Evolutionary conservation across 2,329 filamentous ascomycete genomes (phyloP).

Genomic region (Metarhizium album): DNA sequence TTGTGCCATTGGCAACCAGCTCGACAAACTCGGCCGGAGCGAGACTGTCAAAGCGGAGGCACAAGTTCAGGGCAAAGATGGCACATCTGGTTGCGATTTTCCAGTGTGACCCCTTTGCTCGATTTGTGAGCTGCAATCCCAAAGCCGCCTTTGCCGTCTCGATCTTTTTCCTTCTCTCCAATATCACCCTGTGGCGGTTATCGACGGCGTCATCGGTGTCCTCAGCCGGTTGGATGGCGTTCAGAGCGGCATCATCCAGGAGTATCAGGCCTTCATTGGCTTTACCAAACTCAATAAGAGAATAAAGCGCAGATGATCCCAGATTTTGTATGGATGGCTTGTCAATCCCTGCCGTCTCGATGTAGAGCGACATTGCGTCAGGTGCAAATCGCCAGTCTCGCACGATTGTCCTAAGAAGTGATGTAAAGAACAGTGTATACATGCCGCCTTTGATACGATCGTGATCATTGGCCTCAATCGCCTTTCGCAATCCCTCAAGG

Average conservation of each 20-base stretch:
- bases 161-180: conserved; percentile 63
- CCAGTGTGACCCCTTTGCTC: conserved; percentile 80
- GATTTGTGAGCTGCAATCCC: conserved; percentile 68
- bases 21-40: conserved; percentile 75
- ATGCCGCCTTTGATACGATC: conserved; percentile 90
- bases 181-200: conserved; percentile 56
- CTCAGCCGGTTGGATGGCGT: conserved; percentile 58
- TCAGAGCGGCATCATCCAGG: conserved; percentile 58
- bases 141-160: conserved; percentile 75
- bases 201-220: conserved; percentile 52
- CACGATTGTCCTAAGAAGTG: conserved; percentile 74
- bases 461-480: conserved; percentile 70
- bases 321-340: conserved; percentile 91
- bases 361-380: conserved; percentile 78
- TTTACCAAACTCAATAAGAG: conserved; percentile 85
- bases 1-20: conserved; percentile 69
- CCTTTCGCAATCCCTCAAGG: conserved; percentile 64
- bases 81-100: conserved; percentile 87
- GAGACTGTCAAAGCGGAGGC: conserved; percentile 81
- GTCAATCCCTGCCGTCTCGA: conserved; percentile 80
- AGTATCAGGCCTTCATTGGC: conserved; percentile 79
- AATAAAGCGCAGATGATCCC: conserved; percentile 69
- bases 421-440: conserved; percentile 83
- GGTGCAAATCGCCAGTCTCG: conserved; percentile 94
- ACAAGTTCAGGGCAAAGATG: conserved; percentile 82